Evolutionary conservation across 306 rosid species (phyloP).

Genomic region (Cucurbita moschata): DNA sequence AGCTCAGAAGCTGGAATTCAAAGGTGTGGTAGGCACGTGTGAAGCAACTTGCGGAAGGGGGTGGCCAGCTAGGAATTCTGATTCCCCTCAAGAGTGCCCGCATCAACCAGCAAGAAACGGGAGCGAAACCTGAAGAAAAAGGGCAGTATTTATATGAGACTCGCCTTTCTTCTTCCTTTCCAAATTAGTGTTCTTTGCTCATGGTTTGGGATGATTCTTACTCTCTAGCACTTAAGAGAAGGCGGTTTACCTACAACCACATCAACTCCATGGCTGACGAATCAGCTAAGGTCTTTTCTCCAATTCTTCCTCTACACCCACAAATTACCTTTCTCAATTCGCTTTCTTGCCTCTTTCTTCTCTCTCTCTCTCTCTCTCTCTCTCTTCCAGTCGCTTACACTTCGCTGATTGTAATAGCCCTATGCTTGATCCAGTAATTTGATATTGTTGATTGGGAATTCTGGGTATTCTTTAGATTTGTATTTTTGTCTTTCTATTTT

Average conservation of each 20-base stretch:
- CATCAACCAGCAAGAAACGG: not conserved
- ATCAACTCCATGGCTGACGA: slow-evolving; percentile 40
- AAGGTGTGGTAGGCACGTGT: not conserved
- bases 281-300: slow-evolving; percentile 29
- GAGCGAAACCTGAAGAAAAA: not conserved
- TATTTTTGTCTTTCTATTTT: not conserved
- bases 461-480: not conserved
- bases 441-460: not conserved
- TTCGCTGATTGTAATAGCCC: not conserved
- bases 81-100: not conserved
- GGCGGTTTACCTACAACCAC: slow-evolving; percentile 26
- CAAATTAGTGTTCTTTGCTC: slow-evolving; percentile 5
- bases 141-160: not conserved
- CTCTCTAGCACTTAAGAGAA: slow-evolving; percentile 32
- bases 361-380: not conserved
- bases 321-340: not conserved
- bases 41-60: not conserved
- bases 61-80: not conserved
- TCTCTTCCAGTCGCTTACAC: not conserved
- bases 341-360: not conserved
- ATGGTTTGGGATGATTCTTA: slow-evolving; percentile 38
- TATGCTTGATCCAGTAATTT: not conserved
- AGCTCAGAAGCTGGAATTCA: not conserved
- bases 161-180: not conserved
- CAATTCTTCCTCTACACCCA: not conserved